These are phyloP conservation scores for Daphne laureola DNA, from an alignment of 441 rosid species.

Conservation along the genomic window DNA sequence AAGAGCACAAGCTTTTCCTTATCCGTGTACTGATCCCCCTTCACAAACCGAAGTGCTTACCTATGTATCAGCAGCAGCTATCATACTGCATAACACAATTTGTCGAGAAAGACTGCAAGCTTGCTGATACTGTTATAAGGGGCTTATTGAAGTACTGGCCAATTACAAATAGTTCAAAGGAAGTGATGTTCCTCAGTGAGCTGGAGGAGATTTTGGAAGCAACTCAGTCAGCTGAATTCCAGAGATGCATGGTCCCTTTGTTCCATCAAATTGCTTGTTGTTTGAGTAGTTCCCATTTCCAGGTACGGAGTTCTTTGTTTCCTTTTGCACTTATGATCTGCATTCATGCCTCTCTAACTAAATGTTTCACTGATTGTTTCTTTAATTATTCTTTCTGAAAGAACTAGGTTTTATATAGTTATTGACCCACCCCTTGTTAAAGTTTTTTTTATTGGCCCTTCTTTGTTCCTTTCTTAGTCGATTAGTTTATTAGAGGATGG, in stretches of 20 bases:
- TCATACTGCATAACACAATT: constrained; percentile 76
- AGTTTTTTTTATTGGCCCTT: too few species aligned
- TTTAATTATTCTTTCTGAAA: neutral
- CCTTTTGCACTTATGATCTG: neutral
- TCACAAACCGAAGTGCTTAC: constrained; percentile 77
- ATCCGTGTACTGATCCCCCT: constrained; percentile 63
- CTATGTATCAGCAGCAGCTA: constrained; percentile 73
- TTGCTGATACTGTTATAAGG: constrained; percentile 65
- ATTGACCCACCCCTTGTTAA: too few species aligned
- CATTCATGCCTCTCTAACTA: neutral
- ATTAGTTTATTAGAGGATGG: too few species aligned
- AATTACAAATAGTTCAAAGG: constrained; percentile 75
- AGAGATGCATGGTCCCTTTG: constrained; percentile 69
- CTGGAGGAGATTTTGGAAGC: constrained; percentile 79
- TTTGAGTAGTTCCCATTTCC: constrained; percentile 77
- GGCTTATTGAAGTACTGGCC: constrained; percentile 87
- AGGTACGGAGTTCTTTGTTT: constrained; percentile 31
- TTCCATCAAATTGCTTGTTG: constrained; percentile 64
- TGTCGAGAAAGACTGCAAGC: constrained; percentile 82
- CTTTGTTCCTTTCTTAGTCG: too few species aligned
- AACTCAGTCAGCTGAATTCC: constrained; percentile 65
- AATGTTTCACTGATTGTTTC: neutral
- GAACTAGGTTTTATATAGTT: too few species aligned
- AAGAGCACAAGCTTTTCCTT: constrained; percentile 80
- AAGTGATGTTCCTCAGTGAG: constrained; percentile 81